Conservation (phyloP, 176 grass and related monocot species). For the Cymbopogon citratus region DNA sequence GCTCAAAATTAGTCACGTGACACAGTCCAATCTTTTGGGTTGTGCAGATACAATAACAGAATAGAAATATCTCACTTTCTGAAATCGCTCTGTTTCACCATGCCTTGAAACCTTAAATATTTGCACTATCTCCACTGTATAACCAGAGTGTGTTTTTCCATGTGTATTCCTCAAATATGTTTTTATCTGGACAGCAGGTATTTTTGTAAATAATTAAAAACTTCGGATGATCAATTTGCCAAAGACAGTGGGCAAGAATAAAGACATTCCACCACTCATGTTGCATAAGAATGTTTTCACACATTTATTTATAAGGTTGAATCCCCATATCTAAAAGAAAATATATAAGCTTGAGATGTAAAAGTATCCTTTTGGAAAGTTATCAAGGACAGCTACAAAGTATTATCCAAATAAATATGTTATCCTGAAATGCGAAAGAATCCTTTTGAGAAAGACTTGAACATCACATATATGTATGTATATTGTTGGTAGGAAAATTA, state of each 20-base stretch:
- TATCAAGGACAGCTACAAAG: neutral
- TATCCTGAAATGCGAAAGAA: slow-evolving; percentile 5
- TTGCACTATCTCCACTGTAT: slow-evolving; percentile 72
- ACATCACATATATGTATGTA: slow-evolving; percentile 5
- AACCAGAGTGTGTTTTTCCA: slow-evolving; percentile 77
- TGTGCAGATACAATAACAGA: neutral
- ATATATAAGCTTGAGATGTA: slow-evolving; percentile 7
- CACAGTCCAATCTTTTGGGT: neutral
- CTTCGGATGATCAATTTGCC: neutral
- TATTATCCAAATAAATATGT: neutral
- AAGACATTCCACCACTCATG: neutral
- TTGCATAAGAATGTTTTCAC: neutral
- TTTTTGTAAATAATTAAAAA: slow-evolving; percentile 7
- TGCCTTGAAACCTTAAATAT: slow-evolving; percentile 82
- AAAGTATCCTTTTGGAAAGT: neutral
- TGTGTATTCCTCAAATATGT: slow-evolving; percentile 80
- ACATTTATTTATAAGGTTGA: neutral
- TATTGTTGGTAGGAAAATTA: slow-evolving; percentile 37
- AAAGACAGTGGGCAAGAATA: slow-evolving; percentile 1
- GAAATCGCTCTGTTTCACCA: slow-evolving; percentile 66
- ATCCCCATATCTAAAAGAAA: neutral
- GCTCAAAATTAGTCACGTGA: slow-evolving; percentile 10
- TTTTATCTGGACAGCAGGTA: slow-evolving; percentile 54
- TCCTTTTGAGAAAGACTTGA: neutral
- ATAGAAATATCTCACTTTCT: slow-evolving; percentile 49